Evolutionary conservation across 1,284 basidiomycete species (phyloP).

Genomic region (Ganoderma lingzhi): DNA sequence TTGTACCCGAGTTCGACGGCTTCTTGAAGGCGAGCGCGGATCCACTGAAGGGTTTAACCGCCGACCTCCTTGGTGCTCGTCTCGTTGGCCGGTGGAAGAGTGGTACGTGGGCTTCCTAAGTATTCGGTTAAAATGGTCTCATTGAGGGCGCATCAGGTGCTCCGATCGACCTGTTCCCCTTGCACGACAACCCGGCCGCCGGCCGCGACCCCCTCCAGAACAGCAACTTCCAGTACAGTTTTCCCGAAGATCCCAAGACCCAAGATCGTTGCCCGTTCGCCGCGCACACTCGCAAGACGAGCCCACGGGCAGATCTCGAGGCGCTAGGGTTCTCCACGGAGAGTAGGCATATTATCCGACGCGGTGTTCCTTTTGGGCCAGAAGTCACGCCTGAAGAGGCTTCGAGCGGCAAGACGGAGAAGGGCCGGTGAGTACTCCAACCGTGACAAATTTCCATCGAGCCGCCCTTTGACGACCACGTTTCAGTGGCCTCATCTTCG

Average conservation of each 20-base stretch:
- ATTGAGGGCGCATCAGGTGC: conserved; percentile 36
- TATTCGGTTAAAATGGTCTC: neutral
- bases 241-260: conserved; percentile 40
- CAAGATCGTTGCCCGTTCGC: conserved; percentile 57
- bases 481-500: conserved; percentile 54
- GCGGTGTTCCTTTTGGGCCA: conserved; percentile 51
- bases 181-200: conserved; percentile 43
- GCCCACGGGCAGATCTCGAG: conserved; percentile 48
- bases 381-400: conserved; percentile 50
- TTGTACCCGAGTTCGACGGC: conserved; percentile 62
- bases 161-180: conserved; percentile 45
- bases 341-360: conserved; percentile 41
- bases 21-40: conserved; percentile 55
- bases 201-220: conserved; percentile 43
- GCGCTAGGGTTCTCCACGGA: conserved; percentile 17
- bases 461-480: neutral
- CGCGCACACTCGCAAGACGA: conserved; percentile 63
- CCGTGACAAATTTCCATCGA: too few species aligned
- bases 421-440: conserved; percentile 43
- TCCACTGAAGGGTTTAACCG: conserved; percentile 44
- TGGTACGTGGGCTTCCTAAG: conserved; percentile 45
- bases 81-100: conserved; percentile 69
- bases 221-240: conserved; percentile 47
- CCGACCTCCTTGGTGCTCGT: conserved; percentile 57
- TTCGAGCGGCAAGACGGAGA: conserved; percentile 44